Conservation (phyloP, 176 grass and related monocot genomes). For the Zizania latifolia region DNA sequence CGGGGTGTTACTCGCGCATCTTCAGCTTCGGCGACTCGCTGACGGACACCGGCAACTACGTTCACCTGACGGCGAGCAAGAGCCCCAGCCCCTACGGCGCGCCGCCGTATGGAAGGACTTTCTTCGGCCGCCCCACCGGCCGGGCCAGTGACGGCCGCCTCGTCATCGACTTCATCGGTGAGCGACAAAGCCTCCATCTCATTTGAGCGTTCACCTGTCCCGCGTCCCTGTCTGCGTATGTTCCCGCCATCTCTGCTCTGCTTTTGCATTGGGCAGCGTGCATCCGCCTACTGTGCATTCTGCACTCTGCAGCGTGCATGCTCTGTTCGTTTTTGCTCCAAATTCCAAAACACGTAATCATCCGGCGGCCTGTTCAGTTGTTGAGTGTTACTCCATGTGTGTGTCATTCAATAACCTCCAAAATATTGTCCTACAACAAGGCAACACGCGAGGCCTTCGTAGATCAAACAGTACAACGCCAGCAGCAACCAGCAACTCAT, state of each 20-base stretch:
- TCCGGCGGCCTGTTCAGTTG: neutral
- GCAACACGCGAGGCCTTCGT: neutral
- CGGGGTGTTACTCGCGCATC: conserved; percentile 59
- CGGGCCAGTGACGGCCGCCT: conserved; percentile 71
- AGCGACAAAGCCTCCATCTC: neutral
- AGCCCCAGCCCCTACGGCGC: conserved; percentile 18
- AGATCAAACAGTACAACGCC: neutral
- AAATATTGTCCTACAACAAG: neutral
- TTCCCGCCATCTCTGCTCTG: neutral
- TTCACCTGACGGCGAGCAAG: conserved; percentile 15
- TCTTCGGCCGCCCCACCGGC: conserved; percentile 56
- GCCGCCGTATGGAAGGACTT: conserved; percentile 65
- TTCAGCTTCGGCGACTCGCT: conserved; percentile 91
- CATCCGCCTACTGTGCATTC: neutral
- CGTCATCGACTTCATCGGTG: conserved; percentile 86
- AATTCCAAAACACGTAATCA: neutral
- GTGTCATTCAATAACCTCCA: neutral
- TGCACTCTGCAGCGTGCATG: neutral
- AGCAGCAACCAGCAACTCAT: too few species aligned
- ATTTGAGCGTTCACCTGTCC: neutral
- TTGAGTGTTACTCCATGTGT: neutral
- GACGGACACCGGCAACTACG: conserved; percentile 74
- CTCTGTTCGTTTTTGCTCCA: neutral
- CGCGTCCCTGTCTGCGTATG: neutral
- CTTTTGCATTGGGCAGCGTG: neutral